A percentile compares a stretch with the other conserved stretches of the same genome.
phyloP scores from a whole-genome alignment of 805 yeast species.

The Henningerozyma blattae region DNA sequence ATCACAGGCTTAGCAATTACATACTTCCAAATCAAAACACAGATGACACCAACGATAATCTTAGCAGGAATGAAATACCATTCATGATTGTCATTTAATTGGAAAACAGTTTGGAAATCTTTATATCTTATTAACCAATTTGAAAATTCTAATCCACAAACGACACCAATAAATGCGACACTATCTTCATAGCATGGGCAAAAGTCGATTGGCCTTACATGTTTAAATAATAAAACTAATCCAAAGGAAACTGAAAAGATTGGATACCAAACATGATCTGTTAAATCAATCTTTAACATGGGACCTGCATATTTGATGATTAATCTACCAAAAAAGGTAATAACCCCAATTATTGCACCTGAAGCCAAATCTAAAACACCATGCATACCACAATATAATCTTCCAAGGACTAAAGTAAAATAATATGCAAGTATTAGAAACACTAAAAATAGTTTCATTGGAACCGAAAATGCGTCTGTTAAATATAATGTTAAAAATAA shows the following conservation, averaged over 20 bases:
- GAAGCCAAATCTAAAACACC: constrained; percentile 67
- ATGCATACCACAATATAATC: constrained; percentile 97
- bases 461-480: constrained; percentile 1
- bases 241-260: constrained; percentile 29
- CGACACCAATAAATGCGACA: constrained; percentile 85
- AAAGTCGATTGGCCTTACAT: constrained; percentile 81
- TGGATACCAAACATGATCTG: constrained; percentile 19
- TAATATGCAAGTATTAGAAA: constrained; percentile 35
- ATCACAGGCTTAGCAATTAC: constrained; percentile 55
- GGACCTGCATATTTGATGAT: not conserved
- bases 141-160: constrained; percentile 62
- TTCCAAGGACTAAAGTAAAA: constrained; percentile 58
- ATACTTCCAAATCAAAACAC: constrained; percentile 62
- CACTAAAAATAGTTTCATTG: constrained; percentile 5
- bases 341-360: constrained; percentile 55
- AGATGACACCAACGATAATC: constrained; percentile 40
- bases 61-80: constrained; percentile 27
- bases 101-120: constrained; percentile 21
- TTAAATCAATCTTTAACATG: constrained; percentile 11
- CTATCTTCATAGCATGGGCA: constrained; percentile 97
- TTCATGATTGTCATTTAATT: constrained; percentile 4
- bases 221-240: constrained; percentile 47
- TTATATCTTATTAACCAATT: constrained; percentile 36
- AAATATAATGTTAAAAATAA: constrained; percentile 20
- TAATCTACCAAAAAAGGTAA: constrained; percentile 37